Percentiles rank a stretch among this genome's conserved stretches.
Evolutionary conservation across 2,329 filamentous ascomycete genomes (phyloP).

Genomic region (Huntiella bhutanensis): DNA sequence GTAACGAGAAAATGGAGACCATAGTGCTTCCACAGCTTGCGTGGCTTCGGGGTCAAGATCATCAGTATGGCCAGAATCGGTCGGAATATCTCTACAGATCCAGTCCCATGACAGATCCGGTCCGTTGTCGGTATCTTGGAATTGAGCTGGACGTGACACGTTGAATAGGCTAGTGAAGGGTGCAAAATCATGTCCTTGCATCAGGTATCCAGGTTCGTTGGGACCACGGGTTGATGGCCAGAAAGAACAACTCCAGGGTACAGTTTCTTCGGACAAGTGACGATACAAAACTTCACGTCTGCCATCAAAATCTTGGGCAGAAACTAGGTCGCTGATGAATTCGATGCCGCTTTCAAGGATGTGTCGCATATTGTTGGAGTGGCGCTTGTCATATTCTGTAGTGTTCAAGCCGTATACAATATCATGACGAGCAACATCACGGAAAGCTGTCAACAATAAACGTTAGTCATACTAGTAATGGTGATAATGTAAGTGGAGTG

Average conservation of each 20-base stretch:
- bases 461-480: not conserved
- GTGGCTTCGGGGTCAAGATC: too few relatives aligned
- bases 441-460: conserved; percentile 6
- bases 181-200: conserved; percentile 9
- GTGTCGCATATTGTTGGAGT: conserved; percentile 8
- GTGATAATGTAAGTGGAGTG: not conserved
- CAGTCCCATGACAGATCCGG: conserved; percentile 9
- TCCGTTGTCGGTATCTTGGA: not conserved
- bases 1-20: conserved; percentile 6
- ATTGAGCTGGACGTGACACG: not conserved
- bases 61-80: too few relatives aligned
- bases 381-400: conserved; percentile 7
- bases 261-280: conserved; percentile 2
- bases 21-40: too few relatives aligned
- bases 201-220: not conserved
- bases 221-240: not conserved
- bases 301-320: not conserved
- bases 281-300: conserved; percentile 2
- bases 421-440: conserved; percentile 11
- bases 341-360: conserved; percentile 8
- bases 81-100: not conserved
- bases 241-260: conserved; percentile 8
- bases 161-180: conserved; percentile 1
- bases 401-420: conserved; percentile 8
- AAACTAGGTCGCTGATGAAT: conserved; percentile 6